A percentile compares a stretch with the other conserved stretches of the same genome.
Evolutionary conservation across 495 filamentous ascomycete genomes (phyloP).

Genomic region (Talaromyces nanjingensis): DNA sequence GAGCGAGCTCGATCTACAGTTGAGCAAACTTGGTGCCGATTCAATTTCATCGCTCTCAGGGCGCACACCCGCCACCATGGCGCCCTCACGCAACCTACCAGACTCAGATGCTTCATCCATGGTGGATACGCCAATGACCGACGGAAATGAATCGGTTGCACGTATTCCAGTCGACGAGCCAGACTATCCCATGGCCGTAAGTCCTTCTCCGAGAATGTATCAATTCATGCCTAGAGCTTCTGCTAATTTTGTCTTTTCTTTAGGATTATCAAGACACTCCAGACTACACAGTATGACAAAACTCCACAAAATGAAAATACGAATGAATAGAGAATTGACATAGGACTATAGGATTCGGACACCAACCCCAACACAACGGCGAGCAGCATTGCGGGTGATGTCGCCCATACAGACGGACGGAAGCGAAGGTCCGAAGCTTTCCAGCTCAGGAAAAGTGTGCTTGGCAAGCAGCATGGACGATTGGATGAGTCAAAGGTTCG

Average conservation of each 20-base stretch:
- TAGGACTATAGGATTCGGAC: constrained; percentile 61
- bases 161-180: constrained; percentile 34
- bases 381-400: constrained; percentile 77
- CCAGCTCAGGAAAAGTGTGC: constrained; percentile 78
- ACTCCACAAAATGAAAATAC: constrained; percentile 2
- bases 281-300: constrained; percentile 58
- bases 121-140: constrained; percentile 50
- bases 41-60: neutral
- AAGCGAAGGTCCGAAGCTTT: constrained; percentile 79
- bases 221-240: neutral
- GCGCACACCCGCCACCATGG: constrained; percentile 39
- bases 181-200: constrained; percentile 41
- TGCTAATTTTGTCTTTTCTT: neutral
- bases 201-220: constrained; percentile 12
- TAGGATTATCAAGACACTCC: constrained; percentile 74
- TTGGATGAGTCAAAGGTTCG: constrained; percentile 86
- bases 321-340: neutral
- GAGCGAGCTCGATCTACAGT: neutral
- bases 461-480: constrained; percentile 88
- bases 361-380: constrained; percentile 88
- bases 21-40: neutral
- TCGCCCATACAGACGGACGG: constrained; percentile 60
- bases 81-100: constrained; percentile 46
- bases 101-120: constrained; percentile 42
- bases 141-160: constrained; percentile 47